These are phyloP conservation scores for Aotearoamyces nothofagi DNA, from an alignment of 2,329 filamentous ascomycete genomes.

Conservation along the genomic window DNA sequence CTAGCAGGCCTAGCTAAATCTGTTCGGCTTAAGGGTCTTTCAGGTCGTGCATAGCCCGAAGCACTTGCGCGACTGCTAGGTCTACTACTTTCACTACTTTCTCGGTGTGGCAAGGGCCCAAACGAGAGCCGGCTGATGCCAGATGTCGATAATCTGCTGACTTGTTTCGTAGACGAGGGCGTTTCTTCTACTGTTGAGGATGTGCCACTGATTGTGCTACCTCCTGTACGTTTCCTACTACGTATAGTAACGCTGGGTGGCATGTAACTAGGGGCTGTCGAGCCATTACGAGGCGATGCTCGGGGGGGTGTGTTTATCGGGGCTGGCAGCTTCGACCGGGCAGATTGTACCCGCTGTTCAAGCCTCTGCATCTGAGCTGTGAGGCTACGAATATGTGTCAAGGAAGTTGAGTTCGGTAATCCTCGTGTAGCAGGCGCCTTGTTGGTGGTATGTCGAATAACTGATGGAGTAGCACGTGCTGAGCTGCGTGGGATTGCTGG, in stretches of 20 bases:
- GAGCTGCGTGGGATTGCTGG: constrained; percentile 9
- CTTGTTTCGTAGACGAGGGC: constrained; percentile 29
- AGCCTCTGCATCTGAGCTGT: constrained; percentile 96
- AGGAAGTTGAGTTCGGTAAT: constrained; percentile 48
- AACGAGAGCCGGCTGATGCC: constrained; percentile 49
- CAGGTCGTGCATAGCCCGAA: constrained; percentile 14
- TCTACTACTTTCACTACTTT: constrained; percentile 9
- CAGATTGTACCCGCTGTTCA: constrained; percentile 83
- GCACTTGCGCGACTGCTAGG: constrained; percentile 17
- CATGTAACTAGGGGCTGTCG: constrained; percentile 25
- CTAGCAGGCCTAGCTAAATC: constrained; percentile 15
- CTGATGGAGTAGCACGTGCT: constrained; percentile 19
- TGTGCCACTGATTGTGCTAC: constrained; percentile 21
- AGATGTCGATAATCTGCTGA: constrained; percentile 43
- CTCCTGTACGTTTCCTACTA: constrained; percentile 51
- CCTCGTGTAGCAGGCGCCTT: constrained; percentile 23
- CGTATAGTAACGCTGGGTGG: constrained; percentile 49
- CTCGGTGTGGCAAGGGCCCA: constrained; percentile 41
- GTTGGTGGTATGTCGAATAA: constrained; percentile 24
- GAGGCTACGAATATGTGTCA: constrained; percentile 83
- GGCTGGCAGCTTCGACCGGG: constrained; percentile 78
- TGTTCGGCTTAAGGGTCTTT: constrained; percentile 16
- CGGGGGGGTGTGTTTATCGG: constrained; percentile 65
- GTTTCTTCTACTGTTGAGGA: constrained; percentile 17
- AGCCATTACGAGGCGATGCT: constrained; percentile 50